Evolutionary conservation across 2,329 filamentous ascomycete genomes (phyloP), one percentile per base, ranked within the genome.

Genomic region (Fusarium robinianum): DNA sequence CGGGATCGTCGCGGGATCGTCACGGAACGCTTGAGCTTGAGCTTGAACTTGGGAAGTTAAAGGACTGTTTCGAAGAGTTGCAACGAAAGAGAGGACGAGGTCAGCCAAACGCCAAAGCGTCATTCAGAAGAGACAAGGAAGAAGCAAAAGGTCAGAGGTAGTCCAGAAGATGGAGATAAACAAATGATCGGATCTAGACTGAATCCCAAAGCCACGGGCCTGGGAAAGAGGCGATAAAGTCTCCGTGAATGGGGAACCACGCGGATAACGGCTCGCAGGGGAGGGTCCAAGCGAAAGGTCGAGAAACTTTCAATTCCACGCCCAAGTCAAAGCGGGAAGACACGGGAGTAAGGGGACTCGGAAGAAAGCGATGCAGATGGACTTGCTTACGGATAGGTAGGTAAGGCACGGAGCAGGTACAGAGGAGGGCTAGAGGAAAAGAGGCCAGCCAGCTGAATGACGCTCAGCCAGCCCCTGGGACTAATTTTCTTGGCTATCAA

Each of bases 231-330:
- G 22, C 32, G 22, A 12, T 36, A 19, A 15, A 12, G 8, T 27
- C 35, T 17, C 21, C 36, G 14, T 8, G 24, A 29, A 21, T 11
- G 10, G 5, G 16, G 24, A 30, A 30, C 17, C n/a, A 23, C 9
- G 26, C 16, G 12, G 9, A 32, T 16, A 19, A 33, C 8, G 19
- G 29, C 19, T 14, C n/a, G 27, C 37, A 24, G 8, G n/a, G n/a
- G 30, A n/a, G 27, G 37, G 37, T 34, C 38, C 27, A 33, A 41
- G 29, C 29, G 18, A 30, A n/a, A n/a, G n/a, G n/a, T n/a, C n/a
- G n/a, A n/a, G n/a, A n/a, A n/a, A n/a, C n/a, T n/a, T n/a, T n/a
- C n/a, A n/a, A n/a, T n/a, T n/a, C n/a, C n/a, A n/a, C n/a, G n/a
- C n/a, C n/a, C n/a, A n/a, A n/a, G n/a, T n/a, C n/a, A n/a, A n/a